Base-by-base conservation (phyloP, 495 filamentous ascomycete species). In the Trichocladium antarcticum region DNA sequence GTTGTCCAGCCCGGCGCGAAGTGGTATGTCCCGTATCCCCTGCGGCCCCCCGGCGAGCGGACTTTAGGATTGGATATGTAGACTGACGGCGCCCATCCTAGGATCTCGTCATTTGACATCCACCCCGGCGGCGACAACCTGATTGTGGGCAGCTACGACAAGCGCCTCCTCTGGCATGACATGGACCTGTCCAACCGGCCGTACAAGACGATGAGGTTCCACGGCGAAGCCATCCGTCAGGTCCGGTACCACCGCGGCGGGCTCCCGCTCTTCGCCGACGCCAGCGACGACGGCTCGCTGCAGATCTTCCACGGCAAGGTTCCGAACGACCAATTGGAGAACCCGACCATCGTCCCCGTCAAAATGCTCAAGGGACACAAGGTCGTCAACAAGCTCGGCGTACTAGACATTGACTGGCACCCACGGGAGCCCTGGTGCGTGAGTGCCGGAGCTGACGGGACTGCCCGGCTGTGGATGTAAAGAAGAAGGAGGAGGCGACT, bases 271-370 rank as follows among this genome's bases (percentile, higher is more conserved):
- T 96, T 97, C 59, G 89, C 85, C 5, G 89, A 95, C 55, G 87
- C 85, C 37, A 87, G 82, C 65, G 92, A 98, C 61, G 92, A 98
- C 67, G 92, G 92, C 20, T 86, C 79, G 22, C 62, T 97, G 50
- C 93, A 97, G 69, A 83, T 98, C 29, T 96, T 96, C 74, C 92
- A 98, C 66, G 92, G 89, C 45, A 92, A 85, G 66, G 90, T 97
- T 28, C 87, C 89, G 28, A 84, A 79, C 49, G 92, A 97, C 62
- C 72, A 94, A 70, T 83, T 97, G 74, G 88, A 93, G 73, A 95
- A 95, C 65, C 87, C 92, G 19, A 87, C 81, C 35, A 94, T 98
- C 58, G 92, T 97, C 37, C 92, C 93, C 14, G 76, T 97, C 54
- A 97, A 96, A 76, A 83, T 94, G 55, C 75, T 98, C 50, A 83